phyloP scores from a whole-genome alignment of 768 basidiomycete genomes.

The Rhizopogon sp. region DNA sequence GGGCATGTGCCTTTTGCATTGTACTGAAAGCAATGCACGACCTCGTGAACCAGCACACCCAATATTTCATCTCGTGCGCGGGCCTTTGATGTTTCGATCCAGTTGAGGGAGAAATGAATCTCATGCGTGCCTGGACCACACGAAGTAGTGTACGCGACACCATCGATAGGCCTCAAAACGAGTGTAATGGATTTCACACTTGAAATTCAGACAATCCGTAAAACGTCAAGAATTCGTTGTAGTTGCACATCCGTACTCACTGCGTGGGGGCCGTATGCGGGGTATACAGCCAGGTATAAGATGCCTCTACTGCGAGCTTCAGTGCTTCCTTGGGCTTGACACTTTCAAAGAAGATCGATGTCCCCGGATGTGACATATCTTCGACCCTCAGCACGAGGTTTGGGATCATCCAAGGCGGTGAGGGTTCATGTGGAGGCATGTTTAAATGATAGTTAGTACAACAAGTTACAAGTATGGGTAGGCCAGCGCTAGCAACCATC shows the following conservation, averaged over 20 bases:
- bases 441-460: background rate
- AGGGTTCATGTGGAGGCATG: constrained; percentile 18
- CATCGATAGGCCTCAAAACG: constrained; percentile 60
- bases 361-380: constrained; percentile 56
- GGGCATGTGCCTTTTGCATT: constrained; percentile 57
- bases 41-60: constrained; percentile 71
- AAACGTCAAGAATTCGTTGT: constrained; percentile 5
- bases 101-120: constrained; percentile 65
- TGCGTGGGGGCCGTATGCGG: constrained; percentile 40
- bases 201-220: background rate
- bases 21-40: constrained; percentile 77
- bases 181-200: constrained; percentile 54
- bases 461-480: no score
- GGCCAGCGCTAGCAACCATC: background rate
- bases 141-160: constrained; percentile 58
- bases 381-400: constrained; percentile 51
- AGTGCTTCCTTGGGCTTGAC: constrained; percentile 39
- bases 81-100: constrained; percentile 42
- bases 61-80: constrained; percentile 55
- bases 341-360: constrained; percentile 47
- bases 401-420: constrained; percentile 50
- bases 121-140: constrained; percentile 33
- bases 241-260: constrained; percentile 28
- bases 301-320: constrained; percentile 33
- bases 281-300: constrained; percentile 39